These are phyloP conservation scores for Cryptosporidium meleagridis DNA, from an alignment of 169 alveolate species.

Conservation along the genomic window DNA sequence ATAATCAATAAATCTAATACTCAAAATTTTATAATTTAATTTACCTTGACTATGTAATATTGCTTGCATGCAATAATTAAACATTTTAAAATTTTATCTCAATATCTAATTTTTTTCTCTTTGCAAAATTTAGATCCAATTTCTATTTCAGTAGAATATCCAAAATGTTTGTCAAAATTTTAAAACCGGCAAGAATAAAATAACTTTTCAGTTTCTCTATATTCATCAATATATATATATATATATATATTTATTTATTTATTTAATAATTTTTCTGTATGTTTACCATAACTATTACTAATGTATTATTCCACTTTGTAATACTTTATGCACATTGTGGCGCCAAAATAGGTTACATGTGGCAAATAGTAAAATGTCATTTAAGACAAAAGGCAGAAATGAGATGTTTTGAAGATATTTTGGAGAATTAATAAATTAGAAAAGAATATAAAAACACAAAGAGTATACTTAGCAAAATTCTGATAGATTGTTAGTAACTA, in stretches of 20 bases:
- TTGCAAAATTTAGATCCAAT: not conserved
- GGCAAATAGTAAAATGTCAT: slow-evolving; percentile 27
- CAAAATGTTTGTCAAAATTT: no score
- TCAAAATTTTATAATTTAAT: not conserved
- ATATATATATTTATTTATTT: no score
- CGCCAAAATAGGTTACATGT: slow-evolving; percentile 51
- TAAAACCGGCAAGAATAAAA: not conserved
- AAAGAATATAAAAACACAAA: not conserved
- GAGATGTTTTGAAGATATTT: not conserved
- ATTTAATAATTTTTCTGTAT: not conserved
- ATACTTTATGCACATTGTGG: slow-evolving; percentile 9
- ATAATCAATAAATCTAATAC: no score
- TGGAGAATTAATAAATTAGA: not conserved
- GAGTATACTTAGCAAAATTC: not conserved
- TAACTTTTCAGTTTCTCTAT: not conserved
- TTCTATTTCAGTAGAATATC: no score
- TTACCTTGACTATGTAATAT: not conserved
- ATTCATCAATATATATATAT: no score
- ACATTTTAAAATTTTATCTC: not conserved
- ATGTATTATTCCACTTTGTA: slow-evolving; percentile 6
- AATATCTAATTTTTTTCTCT: no score
- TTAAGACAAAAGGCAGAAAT: not conserved
- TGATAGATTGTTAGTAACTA: not conserved
- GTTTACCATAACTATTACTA: not conserved
- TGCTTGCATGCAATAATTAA: not conserved